phyloP scores from a whole-genome alignment of 108 stramenopile species.

The Nitzschia sp. region DNA sequence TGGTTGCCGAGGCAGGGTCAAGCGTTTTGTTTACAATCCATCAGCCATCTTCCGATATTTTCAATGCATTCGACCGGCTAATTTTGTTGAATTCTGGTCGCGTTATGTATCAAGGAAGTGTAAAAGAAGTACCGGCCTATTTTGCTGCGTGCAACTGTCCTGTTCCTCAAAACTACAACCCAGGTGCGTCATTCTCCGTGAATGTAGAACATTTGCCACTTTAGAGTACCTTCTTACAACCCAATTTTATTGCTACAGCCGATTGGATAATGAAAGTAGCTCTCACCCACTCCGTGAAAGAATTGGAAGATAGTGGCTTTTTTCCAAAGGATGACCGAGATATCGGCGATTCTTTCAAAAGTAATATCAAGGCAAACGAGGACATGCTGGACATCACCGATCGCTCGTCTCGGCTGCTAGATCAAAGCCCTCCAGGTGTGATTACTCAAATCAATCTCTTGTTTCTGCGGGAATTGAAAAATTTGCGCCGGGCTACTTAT shows the following conservation, averaged over 20 bases:
- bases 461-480: slow-evolving; percentile 46
- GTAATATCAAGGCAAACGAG: neutral
- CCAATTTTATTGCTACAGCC: too few species aligned
- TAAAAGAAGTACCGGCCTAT: slow-evolving; percentile 17
- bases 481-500: slow-evolving; percentile 41
- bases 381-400: slow-evolving; percentile 37
- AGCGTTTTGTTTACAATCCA: slow-evolving; percentile 80
- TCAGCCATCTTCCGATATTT: slow-evolving; percentile 77
- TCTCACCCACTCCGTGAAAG: slow-evolving; percentile 41
- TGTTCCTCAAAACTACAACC: slow-evolving; percentile 48
- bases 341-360: slow-evolving; percentile 8
- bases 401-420: neutral
- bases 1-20: slow-evolving; percentile 57
- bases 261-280: slow-evolving; percentile 76
- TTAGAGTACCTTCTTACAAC: slow-evolving; percentile 62
- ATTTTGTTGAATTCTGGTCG: slow-evolving; percentile 61
- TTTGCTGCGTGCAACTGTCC: slow-evolving; percentile 51
- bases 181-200: too few species aligned
- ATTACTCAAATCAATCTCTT: slow-evolving; percentile 35
- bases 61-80: slow-evolving; percentile 57
- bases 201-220: too few species aligned
- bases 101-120: slow-evolving; percentile 56
- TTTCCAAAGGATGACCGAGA: slow-evolving; percentile 25
- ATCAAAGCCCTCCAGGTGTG: slow-evolving; percentile 34
- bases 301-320: slow-evolving; percentile 34